Base-by-base conservation (phyloP, 192 early-diverging fungal species). In the Mortierella hygrophila region DNA sequence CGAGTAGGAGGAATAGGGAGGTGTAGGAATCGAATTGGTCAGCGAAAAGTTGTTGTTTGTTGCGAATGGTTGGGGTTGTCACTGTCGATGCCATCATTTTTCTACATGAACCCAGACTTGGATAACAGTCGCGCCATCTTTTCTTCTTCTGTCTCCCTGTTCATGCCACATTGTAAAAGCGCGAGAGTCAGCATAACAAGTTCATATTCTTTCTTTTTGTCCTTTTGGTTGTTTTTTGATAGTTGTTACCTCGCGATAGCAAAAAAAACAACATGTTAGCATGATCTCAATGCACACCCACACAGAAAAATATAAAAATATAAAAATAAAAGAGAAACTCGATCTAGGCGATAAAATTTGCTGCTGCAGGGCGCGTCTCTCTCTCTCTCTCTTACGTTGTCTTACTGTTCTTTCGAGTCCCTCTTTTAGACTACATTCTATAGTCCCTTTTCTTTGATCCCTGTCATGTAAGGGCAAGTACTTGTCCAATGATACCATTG, bases 101-200 rank as follows among this genome's bases (percentile, higher is more conserved):
- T 70, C 84, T 93, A 96, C 77, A 96, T 84, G 85, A 96, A 95
- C 23, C 96, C 96, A 16, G 93, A 94, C 83, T 96, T 94, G 79
- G 92, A 91, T 35, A 96, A 90, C 41, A 95, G 88, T 37, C 96
- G 91, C 75, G 93, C 83, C 79, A 96, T 93, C 77, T 95, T 96
- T 88, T 96, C 95, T 85, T 96, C 95, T 79, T 96, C 94, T 72
- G 94, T 91, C 81, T 96, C 95, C 81, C 94, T 91, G 60, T 65
- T 65, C 2, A 65, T 57, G 11, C 75, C 65, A 44, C 46, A 44
- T 55, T 78, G 20, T 37, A 78, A 77, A 23, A 54, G 75, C 52
- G 21, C 37, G 40, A 46, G 41, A 76, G 40, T 57, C 32, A 65
- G 68, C 42, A 68, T 21, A 40, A n/a, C 29, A 42, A 23, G 26